These are phyloP conservation scores for Macrolepiota dolichaula DNA, from an alignment of 768 basidiomycete species.

Conservation along the genomic window DNA sequence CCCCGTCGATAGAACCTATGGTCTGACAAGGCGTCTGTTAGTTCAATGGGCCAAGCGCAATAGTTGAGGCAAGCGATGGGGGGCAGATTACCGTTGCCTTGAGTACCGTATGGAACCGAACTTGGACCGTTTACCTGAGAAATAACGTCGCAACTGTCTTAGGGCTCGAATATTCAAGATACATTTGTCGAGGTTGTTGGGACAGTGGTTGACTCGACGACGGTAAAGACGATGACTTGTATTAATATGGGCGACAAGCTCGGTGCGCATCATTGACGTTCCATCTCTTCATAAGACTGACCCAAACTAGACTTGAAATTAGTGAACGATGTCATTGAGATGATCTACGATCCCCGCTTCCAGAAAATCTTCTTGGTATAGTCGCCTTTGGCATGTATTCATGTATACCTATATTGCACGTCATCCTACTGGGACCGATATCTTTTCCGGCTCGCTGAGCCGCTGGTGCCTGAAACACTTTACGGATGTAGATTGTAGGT, in stretches of 20 bases:
- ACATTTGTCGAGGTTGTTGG: conserved; percentile 69
- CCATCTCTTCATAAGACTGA: not conserved
- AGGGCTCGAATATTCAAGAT: conserved; percentile 46
- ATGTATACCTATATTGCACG: not conserved
- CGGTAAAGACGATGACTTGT: conserved; percentile 51
- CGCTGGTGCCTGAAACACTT: not conserved
- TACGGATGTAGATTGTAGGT: too few relatives aligned
- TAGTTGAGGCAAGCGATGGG: conserved; percentile 67
- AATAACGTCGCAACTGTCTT: not conserved
- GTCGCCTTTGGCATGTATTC: not conserved
- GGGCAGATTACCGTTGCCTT: conserved; percentile 52
- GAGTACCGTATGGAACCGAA: conserved; percentile 29
- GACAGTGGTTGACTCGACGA: conserved; percentile 48
- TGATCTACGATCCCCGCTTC: conserved; percentile 59
- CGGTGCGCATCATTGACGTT: conserved; percentile 41
- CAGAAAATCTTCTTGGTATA: conserved; percentile 5
- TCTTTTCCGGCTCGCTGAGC: not conserved
- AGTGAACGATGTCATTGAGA: conserved; percentile 58
- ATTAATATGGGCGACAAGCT: conserved; percentile 60
- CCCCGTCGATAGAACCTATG: conserved; percentile 1
- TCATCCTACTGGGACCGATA: not conserved
- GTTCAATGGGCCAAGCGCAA: conserved; percentile 24
- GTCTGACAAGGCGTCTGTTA: not conserved
- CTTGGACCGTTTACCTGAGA: not conserved
- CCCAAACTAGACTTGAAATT: conserved; percentile 47